Percentiles rank a stretch among this genome's conserved stretches.
These are phyloP conservation scores for Arachnomyces sp. DNA, from an alignment of 2,329 filamentous ascomycete species.

Conservation along the genomic window DNA sequence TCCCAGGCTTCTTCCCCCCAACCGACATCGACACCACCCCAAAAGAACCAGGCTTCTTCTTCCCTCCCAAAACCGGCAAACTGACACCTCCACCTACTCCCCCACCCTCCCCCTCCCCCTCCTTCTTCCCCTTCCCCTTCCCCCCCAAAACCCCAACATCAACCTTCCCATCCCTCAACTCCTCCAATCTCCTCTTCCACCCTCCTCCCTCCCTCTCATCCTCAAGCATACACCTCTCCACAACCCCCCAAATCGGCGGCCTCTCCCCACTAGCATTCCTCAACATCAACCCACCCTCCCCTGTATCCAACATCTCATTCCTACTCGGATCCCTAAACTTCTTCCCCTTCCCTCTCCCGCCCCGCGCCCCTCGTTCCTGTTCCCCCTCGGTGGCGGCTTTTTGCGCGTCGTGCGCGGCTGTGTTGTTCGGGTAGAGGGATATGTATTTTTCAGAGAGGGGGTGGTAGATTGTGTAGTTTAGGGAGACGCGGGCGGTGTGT, in stretches of 20 bases:
- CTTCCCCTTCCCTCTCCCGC: constrained; percentile 7
- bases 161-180: constrained; percentile 34
- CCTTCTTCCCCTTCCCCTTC: constrained; percentile 11
- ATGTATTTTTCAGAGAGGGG: constrained; percentile 53
- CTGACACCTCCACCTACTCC: constrained; percentile 9
- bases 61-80: constrained; percentile 1
- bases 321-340: too few species aligned
- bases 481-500: constrained; percentile 46
- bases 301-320: constrained; percentile 13
- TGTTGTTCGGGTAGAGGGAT: constrained; percentile 44
- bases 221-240: constrained; percentile 34
- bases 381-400: constrained; percentile 21
- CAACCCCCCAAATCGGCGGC: constrained; percentile 36
- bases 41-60: background rate
- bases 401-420: too few species aligned
- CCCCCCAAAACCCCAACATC: constrained; percentile 17
- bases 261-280: constrained; percentile 19
- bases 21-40: background rate
- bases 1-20: constrained; percentile 2
- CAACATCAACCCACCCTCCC: constrained; percentile 16
- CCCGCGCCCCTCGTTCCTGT: constrained; percentile 16
- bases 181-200: constrained; percentile 20
- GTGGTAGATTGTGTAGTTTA: constrained; percentile 56
- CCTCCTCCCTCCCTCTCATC: constrained; percentile 24
- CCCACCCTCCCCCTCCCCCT: constrained; percentile 8